Conservation (phyloP, 495 filamentous ascomycete genomes). For the Neurospora sp. region DNA sequence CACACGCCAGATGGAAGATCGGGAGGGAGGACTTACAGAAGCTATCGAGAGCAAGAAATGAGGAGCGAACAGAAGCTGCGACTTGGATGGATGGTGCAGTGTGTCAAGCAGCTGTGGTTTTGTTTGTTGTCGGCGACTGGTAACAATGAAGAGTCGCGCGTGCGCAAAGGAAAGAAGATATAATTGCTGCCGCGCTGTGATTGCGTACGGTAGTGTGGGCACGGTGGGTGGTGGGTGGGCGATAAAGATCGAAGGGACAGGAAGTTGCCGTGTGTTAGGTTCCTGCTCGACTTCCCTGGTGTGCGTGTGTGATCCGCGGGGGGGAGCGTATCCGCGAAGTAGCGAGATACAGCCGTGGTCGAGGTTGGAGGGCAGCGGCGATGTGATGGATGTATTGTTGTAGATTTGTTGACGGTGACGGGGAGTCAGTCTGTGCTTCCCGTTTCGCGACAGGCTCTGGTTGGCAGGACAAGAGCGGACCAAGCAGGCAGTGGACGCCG, state of each 20-base stretch:
- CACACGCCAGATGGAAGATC: not conserved
- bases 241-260: not conserved
- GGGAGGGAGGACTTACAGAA: not conserved
- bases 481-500: not conserved
- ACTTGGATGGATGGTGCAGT: not conserved
- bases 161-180: not conserved
- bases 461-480: conserved; percentile 14
- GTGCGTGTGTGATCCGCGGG: not conserved
- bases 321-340: not conserved
- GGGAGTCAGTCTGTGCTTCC: conserved; percentile 9
- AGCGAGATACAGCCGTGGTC: not conserved
- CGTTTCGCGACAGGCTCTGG: conserved; percentile 10
- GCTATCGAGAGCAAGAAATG: not conserved
- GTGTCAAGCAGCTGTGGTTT: not conserved
- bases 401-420: conserved; percentile 2
- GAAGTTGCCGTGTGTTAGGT: not conserved
- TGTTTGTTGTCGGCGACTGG: not conserved
- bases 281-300: not conserved
- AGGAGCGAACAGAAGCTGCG: not conserved
- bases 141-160: not conserved
- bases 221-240: not conserved
- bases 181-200: not conserved
- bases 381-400: not conserved
- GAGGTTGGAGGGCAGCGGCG: not conserved
- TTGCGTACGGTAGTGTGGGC: not conserved